A percentile compares a stretch with the other conserved stretches of the same genome.
phyloP scores from a whole-genome alignment of 2,329 filamentous ascomycete genomes.

The Geoglossum cookeanum region DNA sequence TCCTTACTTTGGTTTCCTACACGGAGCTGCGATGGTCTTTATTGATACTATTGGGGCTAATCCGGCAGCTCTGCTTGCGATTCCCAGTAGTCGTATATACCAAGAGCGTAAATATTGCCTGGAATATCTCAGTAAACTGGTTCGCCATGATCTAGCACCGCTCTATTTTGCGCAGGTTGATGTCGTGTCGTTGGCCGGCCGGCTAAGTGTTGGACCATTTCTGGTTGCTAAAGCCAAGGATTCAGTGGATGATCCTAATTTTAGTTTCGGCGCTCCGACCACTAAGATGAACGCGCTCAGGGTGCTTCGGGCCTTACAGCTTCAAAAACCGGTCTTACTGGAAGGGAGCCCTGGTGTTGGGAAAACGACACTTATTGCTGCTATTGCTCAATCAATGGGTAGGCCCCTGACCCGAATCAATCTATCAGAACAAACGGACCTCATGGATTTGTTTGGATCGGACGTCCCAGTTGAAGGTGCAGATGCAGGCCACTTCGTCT shows the following conservation, averaged over 20 bases:
- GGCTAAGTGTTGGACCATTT: conserved; percentile 57
- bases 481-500: conserved; percentile 75
- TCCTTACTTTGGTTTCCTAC: conserved; percentile 37
- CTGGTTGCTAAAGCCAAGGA: conserved; percentile 35
- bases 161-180: conserved; percentile 47
- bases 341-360: conserved; percentile 97
- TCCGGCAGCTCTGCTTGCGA: conserved; percentile 67
- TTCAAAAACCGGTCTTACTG: conserved; percentile 77
- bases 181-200: conserved; percentile 33
- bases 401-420: conserved; percentile 84
- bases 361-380: conserved; percentile 83
- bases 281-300: conserved; percentile 81
- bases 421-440: conserved; percentile 88
- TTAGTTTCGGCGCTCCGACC: conserved; percentile 76
- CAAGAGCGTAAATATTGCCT: conserved; percentile 57
- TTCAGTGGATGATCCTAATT: conserved; percentile 35
- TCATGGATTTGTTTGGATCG: conserved; percentile 94
- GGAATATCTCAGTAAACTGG: conserved; percentile 46
- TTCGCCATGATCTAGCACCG: conserved; percentile 40
- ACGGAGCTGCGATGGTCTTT: conserved; percentile 89
- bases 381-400: conserved; percentile 61
- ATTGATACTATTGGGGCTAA: conserved; percentile 92
- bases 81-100: conserved; percentile 48
- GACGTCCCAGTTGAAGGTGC: conserved; percentile 92
- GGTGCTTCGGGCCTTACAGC: conserved; percentile 71